Evolutionary conservation across 768 basidiomycete species (phyloP).

Genomic region (Chlorophyllum brunneum): DNA sequence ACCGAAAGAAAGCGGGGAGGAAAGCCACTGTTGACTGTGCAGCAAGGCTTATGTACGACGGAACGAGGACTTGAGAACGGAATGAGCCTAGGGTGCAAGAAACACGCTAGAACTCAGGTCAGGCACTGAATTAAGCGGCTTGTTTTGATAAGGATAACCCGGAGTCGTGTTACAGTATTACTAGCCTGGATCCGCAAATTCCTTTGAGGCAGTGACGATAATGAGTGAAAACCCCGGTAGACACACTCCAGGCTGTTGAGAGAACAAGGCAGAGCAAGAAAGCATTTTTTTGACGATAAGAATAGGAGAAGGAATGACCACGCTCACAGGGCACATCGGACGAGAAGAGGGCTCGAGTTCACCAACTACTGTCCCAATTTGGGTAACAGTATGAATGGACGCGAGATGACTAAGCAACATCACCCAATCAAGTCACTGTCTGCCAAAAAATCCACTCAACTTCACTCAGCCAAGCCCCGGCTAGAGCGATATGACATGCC

Average conservation of each 20-base stretch:
- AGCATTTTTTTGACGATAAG: neutral
- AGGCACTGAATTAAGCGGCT: neutral
- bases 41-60: neutral
- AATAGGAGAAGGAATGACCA: neutral
- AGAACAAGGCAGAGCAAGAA: neutral
- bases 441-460: no score
- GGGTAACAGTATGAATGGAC: neutral
- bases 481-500: no score
- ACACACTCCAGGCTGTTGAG: neutral
- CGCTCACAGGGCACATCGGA: no score
- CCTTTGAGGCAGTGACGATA: neutral
- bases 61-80: neutral
- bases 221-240: neutral
- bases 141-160: neutral
- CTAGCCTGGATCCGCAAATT: neutral
- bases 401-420: no score
- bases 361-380: neutral
- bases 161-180: neutral
- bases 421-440: no score
- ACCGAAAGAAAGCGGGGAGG: neutral
- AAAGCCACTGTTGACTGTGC: neutral
- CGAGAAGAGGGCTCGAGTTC: neutral
- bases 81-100: no score
- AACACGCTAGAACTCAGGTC: constrained; percentile 6
- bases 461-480: no score